Conservation (phyloP, 352 stramenopile genomes). For the Phytophthora rubi region DNA sequence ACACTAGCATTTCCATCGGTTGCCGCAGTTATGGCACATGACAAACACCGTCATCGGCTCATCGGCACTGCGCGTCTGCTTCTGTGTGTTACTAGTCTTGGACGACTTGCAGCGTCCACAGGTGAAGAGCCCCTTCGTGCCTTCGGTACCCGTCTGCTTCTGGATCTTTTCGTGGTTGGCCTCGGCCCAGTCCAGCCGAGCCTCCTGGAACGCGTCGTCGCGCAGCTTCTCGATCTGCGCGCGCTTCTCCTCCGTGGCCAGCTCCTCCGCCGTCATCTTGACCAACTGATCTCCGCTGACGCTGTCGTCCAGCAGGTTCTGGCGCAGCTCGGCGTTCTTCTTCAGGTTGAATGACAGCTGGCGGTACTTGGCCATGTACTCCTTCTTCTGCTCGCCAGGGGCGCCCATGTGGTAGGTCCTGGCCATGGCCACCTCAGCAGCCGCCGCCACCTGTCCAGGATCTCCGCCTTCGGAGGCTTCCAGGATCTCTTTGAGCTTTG, state of each 20-base stretch:
- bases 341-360: slow-evolving; percentile 93
- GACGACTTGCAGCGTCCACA: slow-evolving; percentile 95
- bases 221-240: slow-evolving; percentile 84
- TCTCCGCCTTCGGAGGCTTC: slow-evolving; percentile 57
- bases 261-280: slow-evolving; percentile 84
- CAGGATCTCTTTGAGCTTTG: slow-evolving; percentile 83
- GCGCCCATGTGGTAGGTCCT: slow-evolving; percentile 71
- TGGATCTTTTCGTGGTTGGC: slow-evolving; percentile 93
- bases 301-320: slow-evolving; percentile 73
- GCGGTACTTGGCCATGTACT: slow-evolving; percentile 90
- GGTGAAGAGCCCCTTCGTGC: slow-evolving; percentile 85
- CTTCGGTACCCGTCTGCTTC: slow-evolving; percentile 82
- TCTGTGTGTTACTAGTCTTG: slow-evolving; percentile 97
- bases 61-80: slow-evolving; percentile 97
- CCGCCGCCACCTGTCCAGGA: slow-evolving; percentile 58
- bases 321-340: slow-evolving; percentile 85
- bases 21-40: slow-evolving; percentile 96
- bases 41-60: slow-evolving; percentile 98
- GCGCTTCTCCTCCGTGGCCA: slow-evolving; percentile 88
- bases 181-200: slow-evolving; percentile 89
- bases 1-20: slow-evolving; percentile 94
- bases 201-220: slow-evolving; percentile 86
- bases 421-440: slow-evolving; percentile 82
- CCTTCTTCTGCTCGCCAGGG: slow-evolving; percentile 84
- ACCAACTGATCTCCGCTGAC: slow-evolving; percentile 81